Evolutionary conservation across 768 basidiomycete genomes (phyloP).

Genomic region (Rhizopogon roseolus): DNA sequence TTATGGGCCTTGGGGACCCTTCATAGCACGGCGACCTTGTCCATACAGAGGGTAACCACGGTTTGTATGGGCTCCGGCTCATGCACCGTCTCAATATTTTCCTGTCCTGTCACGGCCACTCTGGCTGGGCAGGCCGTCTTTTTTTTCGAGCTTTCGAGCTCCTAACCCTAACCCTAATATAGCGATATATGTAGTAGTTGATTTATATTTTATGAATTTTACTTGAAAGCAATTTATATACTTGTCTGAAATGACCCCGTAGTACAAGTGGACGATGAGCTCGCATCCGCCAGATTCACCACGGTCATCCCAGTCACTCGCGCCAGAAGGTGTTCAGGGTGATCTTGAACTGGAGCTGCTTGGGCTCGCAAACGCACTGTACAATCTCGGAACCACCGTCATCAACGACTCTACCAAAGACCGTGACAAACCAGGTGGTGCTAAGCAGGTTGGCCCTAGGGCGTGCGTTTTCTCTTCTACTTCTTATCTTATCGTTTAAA

Average conservation of each 20-base stretch:
- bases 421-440: slow-evolving; percentile 62
- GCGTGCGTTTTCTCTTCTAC: slow-evolving; percentile 43
- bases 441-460: slow-evolving; percentile 72
- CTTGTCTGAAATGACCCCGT: background rate
- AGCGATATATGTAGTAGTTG: background rate
- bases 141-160: slow-evolving; percentile 6
- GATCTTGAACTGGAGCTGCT: slow-evolving; percentile 73
- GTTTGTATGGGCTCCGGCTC: too few relatives aligned
- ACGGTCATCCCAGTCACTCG: slow-evolving; percentile 67
- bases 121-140: slow-evolving; percentile 31
- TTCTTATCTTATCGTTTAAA: slow-evolving; percentile 4
- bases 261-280: background rate
- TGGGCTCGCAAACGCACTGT: slow-evolving; percentile 71
- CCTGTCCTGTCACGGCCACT: slow-evolving; percentile 39
- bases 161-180: slow-evolving; percentile 29
- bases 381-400: slow-evolving; percentile 79
- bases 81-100: slow-evolving; percentile 44
- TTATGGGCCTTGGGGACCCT: too few relatives aligned
- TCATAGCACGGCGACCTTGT: too few relatives aligned
- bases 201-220: background rate
- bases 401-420: slow-evolving; percentile 82
- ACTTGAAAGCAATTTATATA: background rate
- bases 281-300: slow-evolving; percentile 43
- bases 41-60: too few relatives aligned
- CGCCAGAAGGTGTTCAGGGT: slow-evolving; percentile 63